These are phyloP conservation scores for Sporothrix pallida DNA, from an alignment of 2,329 filamentous ascomycete genomes.

Conservation along the genomic window DNA sequence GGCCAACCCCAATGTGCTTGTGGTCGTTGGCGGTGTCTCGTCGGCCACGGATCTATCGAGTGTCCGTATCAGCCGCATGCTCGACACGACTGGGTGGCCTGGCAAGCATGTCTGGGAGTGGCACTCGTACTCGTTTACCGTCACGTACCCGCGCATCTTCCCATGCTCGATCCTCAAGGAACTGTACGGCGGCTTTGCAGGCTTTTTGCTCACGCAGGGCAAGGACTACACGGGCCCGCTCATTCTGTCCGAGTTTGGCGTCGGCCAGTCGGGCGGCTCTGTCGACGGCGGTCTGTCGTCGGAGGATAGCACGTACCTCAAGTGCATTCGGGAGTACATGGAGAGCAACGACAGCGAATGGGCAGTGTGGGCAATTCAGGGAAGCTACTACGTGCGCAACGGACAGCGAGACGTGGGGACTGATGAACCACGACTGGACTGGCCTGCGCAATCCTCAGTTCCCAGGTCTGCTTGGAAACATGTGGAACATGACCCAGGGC, in stretches of 20 bases:
- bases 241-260: conserved; percentile 66
- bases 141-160: conserved; percentile 51
- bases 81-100: conserved; percentile 54
- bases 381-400: conserved; percentile 63
- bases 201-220: conserved; percentile 58
- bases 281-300: conserved; percentile 50
- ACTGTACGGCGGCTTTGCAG: conserved; percentile 55
- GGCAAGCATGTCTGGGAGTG: conserved; percentile 66
- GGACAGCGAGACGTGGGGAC: conserved; percentile 57
- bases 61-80: conserved; percentile 45
- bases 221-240: conserved; percentile 58
- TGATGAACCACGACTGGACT: conserved; percentile 47
- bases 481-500: conserved; percentile 49
- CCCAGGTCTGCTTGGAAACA: conserved; percentile 46
- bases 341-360: conserved; percentile 63
- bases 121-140: conserved; percentile 63
- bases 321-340: conserved; percentile 60
- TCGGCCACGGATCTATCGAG: conserved; percentile 60
- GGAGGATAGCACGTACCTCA: conserved; percentile 55
- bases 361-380: conserved; percentile 64
- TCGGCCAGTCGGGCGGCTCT: conserved; percentile 52
- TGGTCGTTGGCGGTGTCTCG: conserved; percentile 61
- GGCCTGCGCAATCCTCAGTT: conserved; percentile 49
- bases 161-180: conserved; percentile 52
- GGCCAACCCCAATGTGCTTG: conserved; percentile 58